Evolutionary conservation across 2,329 filamentous ascomycete species (phyloP), one percentile per base, ranked within the genome.

Genomic region (Pyrenophora tritici-repentis): DNA sequence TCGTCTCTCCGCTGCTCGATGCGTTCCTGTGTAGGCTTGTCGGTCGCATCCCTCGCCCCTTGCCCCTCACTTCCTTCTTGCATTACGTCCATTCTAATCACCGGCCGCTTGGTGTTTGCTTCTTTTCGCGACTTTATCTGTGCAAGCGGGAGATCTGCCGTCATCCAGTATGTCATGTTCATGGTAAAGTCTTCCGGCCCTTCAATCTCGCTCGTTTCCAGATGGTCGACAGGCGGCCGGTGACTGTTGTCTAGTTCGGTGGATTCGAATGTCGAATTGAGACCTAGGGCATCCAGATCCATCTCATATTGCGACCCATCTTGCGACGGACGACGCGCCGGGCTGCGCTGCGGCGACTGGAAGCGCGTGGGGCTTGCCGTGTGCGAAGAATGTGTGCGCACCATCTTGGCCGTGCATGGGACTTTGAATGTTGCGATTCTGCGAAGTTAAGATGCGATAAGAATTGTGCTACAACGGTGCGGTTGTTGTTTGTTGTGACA

Each of bases 151-250:
- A 73, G 57, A 43, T 71, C 66, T 20, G 70, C 62, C 2, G 70
- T 70, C 73, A 76, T 76, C 71, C 72, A 76, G 55, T 71, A 74
- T 29, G 73, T 74, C 71, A 76, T 73, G 56, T 76, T 76, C 66
- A 72, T 68, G 6, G 73, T 76, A 52, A 76, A 76, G 56, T 76
- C 73, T 41, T 72, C 72, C 2, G 73, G 73, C 6, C 73, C 73
- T 36, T 73, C 73, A 20, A 76, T 70, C 12, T 76, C 73, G 55
- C 73, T 74, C 33, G 67, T 74, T 10, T 71, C 61, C 14, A 76
- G 65, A 9, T 65, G 65, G 41, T 75, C 73, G n/a, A 73, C 53
- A 12, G 67, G 62, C 17, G 66, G 59, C 49, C 65, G 58, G 24
- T 64, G 60, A 40, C 48, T 59, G 7, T 63, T 59, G 7, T 70